Evolutionary conservation across 306 rosid species (phyloP).

Genomic region (Cucurbita pepo): DNA sequence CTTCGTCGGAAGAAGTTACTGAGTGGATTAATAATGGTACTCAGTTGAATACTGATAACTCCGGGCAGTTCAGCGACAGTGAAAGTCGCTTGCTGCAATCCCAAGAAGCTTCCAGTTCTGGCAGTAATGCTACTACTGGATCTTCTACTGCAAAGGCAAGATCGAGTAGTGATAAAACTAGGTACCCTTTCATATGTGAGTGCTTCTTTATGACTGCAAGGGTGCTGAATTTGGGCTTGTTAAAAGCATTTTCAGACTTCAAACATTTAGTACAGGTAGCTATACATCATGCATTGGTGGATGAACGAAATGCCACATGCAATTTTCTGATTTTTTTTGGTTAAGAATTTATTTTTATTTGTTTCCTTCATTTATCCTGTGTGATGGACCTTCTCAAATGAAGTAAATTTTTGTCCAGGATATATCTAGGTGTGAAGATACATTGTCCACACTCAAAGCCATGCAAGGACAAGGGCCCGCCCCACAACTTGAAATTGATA

Average conservation of each 20-base stretch:
- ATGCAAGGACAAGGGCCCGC: slow-evolving; percentile 60
- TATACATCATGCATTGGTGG: neutral
- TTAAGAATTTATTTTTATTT: slow-evolving; percentile 1
- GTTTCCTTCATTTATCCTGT: neutral
- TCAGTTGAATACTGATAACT: slow-evolving; percentile 19
- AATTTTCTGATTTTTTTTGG: neutral
- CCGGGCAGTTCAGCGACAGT: slow-evolving; percentile 29
- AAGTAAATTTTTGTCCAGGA: slow-evolving; percentile 36
- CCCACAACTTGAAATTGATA: slow-evolving; percentile 39
- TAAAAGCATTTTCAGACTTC: slow-evolving; percentile 91
- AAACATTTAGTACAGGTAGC: slow-evolving; percentile 93
- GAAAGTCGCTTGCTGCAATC: slow-evolving; percentile 67
- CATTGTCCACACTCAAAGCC: slow-evolving; percentile 60
- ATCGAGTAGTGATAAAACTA: slow-evolving; percentile 35
- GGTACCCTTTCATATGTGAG: slow-evolving; percentile 82
- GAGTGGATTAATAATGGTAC: slow-evolving; percentile 56
- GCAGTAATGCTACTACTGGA: slow-evolving; percentile 31
- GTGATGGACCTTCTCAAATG: slow-evolving; percentile 1
- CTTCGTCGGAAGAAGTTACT: slow-evolving; percentile 84
- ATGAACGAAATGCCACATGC: neutral
- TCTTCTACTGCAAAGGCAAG: slow-evolving; percentile 23
- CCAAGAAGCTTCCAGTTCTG: slow-evolving; percentile 83
- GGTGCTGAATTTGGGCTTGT: slow-evolving; percentile 86
- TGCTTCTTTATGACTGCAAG: slow-evolving; percentile 99
- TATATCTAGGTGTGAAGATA: slow-evolving; percentile 77